Base-by-base conservation (phyloP, 805 yeast genomes). In the Starmerella floricola region DNA sequence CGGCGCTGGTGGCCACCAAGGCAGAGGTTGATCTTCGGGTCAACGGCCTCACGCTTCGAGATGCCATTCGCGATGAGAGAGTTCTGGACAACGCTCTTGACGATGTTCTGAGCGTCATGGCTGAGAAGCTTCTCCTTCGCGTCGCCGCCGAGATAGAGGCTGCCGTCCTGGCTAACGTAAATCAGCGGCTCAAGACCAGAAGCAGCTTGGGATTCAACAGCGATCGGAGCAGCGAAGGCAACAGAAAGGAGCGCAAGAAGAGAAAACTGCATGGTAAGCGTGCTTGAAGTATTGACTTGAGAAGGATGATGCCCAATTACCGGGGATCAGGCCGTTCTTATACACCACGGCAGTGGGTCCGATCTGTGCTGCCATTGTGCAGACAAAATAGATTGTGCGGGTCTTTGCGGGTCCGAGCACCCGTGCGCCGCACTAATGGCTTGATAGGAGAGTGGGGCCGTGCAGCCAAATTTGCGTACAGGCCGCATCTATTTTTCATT, bases 201-300 rank as follows among this genome's bases (percentile, higher is more conserved):
- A 13, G 13, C 28, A 17, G 29, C 16, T 28, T 26, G 18, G 20
- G 30, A 13, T 17, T 29, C 24, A 6, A 17, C 2, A 36, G 38
- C 26, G 11, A 40, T 21, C n/a, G 52, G 52, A 12, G 47, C 41
- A n/a, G 51, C 52, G 15, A 47, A 19, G 34, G 33, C 46, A n/a
- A 15, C 11, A 11, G 51, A 32, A 34, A 47, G 40, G 23, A 36
- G 34, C 23, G 45, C 34, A 17, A 47, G 38, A 11, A 39, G 17
- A 31, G 51, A 34, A 33, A 47, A 31, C 40, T 40, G 34, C 52
- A 48, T 48, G n/a, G 13, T 26, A 10, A 26, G 13, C 29, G 12
- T 26, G 13, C 10, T 26, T 26, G 29, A 26, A 13, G 29, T 26
- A 26, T 26, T 11, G 10, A 13, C 12, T 10, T 13, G 10, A 26